Percentiles rank a stretch among this genome's conserved stretches.
These are phyloP conservation scores for Malassezia equina DNA, from an alignment of 1,284 basidiomycete species.

Conservation along the genomic window DNA sequence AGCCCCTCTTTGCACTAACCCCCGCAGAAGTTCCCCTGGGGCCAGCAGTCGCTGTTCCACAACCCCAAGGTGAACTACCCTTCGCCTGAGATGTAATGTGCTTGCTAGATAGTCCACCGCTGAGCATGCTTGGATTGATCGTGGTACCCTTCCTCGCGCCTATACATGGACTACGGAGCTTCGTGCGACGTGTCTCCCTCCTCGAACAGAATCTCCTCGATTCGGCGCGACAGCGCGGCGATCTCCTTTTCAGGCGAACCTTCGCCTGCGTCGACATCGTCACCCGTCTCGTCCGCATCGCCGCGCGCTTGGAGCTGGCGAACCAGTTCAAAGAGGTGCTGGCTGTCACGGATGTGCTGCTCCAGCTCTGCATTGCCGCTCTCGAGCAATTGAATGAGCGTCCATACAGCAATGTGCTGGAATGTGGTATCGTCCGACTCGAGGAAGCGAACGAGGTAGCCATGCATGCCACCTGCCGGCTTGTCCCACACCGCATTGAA, in stretches of 20 bases:
- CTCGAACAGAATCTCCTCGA: constrained; percentile 41
- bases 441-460: constrained; percentile 87
- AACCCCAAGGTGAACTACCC: constrained; percentile 39
- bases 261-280: constrained; percentile 23
- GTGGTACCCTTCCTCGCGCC: neutral
- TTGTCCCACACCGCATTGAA: constrained; percentile 98
- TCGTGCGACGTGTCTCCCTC: constrained; percentile 9
- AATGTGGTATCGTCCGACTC: constrained; percentile 93
- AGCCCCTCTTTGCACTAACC: neutral
- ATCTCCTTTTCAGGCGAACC: constrained; percentile 42
- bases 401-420: constrained; percentile 94
- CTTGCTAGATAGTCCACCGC: constrained; percentile 1
- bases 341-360: constrained; percentile 41
- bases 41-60: constrained; percentile 38
- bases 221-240: constrained; percentile 31
- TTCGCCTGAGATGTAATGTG: constrained; percentile 15
- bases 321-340: constrained; percentile 40
- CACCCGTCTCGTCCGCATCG: constrained; percentile 17
- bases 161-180: constrained; percentile 3
- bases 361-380: constrained; percentile 60
- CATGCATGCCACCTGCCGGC: constrained; percentile 92
- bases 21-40: constrained; percentile 34
- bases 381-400: constrained; percentile 90
- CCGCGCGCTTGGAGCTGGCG: constrained; percentile 25
- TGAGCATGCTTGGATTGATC: neutral